phyloP scores from a whole-genome alignment of 2,329 filamentous ascomycete species.

The Curvularia lunata region DNA sequence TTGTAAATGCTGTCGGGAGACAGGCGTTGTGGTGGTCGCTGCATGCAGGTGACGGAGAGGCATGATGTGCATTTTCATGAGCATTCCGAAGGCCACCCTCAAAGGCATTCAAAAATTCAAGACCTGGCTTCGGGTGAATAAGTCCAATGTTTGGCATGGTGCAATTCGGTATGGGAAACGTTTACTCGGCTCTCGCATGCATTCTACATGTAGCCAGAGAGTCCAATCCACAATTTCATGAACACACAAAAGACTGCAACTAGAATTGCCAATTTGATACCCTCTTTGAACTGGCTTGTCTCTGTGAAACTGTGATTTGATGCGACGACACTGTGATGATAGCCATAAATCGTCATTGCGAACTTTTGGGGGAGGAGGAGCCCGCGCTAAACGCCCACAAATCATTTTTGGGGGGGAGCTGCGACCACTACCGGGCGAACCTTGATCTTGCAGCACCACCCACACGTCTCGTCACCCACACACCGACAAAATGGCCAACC shows the following conservation, averaged over 20 bases:
- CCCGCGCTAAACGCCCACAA: slow-evolving; percentile 42
- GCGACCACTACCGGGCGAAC: slow-evolving; percentile 24
- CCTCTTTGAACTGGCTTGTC: slow-evolving; percentile 26
- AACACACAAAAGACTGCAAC: slow-evolving; percentile 38
- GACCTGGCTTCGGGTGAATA: slow-evolving; percentile 46
- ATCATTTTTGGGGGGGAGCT: slow-evolving; percentile 25
- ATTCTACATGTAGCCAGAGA: slow-evolving; percentile 49
- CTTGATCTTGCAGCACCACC: slow-evolving; percentile 22
- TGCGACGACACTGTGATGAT: background rate
- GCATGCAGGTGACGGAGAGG: slow-evolving; percentile 43
- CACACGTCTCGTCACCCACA: slow-evolving; percentile 33
- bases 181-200: slow-evolving; percentile 50
- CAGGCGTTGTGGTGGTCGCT: slow-evolving; percentile 38
- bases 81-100: slow-evolving; percentile 45
- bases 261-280: slow-evolving; percentile 47
- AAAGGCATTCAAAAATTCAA: slow-evolving; percentile 51
- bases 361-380: slow-evolving; percentile 8
- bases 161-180: slow-evolving; percentile 50
- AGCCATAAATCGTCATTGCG: slow-evolving; percentile 16
- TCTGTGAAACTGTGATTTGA: slow-evolving; percentile 3
- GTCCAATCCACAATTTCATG: slow-evolving; percentile 50
- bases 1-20: slow-evolving; percentile 38
- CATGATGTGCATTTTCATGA: slow-evolving; percentile 49
- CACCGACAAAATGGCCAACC: slow-evolving; percentile 83
- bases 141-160: slow-evolving; percentile 49